Conservation (phyloP, 2,329 filamentous ascomycete species). For the Calycina herbarum region DNA sequence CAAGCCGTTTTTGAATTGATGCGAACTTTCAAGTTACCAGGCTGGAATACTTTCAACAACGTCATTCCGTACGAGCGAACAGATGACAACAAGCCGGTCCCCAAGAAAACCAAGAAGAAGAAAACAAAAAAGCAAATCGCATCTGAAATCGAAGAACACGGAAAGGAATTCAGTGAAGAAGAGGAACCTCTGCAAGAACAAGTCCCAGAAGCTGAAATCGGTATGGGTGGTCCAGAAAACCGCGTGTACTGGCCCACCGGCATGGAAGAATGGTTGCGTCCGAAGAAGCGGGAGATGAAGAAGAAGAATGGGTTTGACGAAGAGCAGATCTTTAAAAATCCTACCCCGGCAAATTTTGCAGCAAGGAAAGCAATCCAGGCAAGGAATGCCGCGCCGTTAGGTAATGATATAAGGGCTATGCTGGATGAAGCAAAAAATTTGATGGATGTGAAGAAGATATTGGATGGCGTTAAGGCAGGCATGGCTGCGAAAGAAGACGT, state of each 20-base stretch:
- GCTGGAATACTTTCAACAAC: conserved; percentile 73
- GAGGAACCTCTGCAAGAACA: conserved; percentile 42
- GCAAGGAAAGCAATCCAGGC: conserved; percentile 28
- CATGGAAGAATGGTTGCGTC: conserved; percentile 87
- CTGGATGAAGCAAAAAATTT: conserved; percentile 25
- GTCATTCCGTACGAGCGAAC: conserved; percentile 73
- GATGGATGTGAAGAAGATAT: conserved; percentile 31
- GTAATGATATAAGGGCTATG: conserved; percentile 25
- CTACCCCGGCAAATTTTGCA: conserved; percentile 34
- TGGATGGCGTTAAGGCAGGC: conserved; percentile 28
- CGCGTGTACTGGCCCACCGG: conserved; percentile 89
- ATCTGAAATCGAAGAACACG: conserved; percentile 37
- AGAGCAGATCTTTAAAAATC: conserved; percentile 36
- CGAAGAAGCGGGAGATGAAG: conserved; percentile 70
- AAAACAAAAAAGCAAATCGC: conserved; percentile 42
- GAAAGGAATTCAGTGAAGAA: conserved; percentile 37
- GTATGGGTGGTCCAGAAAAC: conserved; percentile 80
- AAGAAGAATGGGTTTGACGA: conserved; percentile 40
- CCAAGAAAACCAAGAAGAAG: conserved; percentile 48
- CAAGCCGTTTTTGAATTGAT: conserved; percentile 95
- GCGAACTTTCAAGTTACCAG: conserved; percentile 81
- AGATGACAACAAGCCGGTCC: conserved; percentile 67
- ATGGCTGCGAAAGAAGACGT: conserved; percentile 14
- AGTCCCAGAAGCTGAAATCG: conserved; percentile 62
- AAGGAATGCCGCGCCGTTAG: conserved; percentile 25